Base-by-base conservation (phyloP, 1,284 basidiomycete species). In the Neolentinus lepideus region DNA sequence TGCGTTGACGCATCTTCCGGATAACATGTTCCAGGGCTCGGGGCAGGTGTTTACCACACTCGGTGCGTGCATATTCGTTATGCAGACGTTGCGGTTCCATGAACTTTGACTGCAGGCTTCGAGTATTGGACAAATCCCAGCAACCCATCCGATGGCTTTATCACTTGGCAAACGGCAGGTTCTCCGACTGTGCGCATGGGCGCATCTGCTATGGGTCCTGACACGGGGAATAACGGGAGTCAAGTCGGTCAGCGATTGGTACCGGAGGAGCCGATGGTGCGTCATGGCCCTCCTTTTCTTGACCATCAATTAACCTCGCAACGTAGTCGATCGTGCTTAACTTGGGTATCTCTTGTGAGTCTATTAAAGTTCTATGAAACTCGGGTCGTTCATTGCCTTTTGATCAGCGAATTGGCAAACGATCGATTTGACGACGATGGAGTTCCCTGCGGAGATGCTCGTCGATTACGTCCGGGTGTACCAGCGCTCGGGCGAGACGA, bases 91-190 rank as follows among this genome's bases (percentile, higher is more conserved):
- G 36, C 31, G 56, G 38, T n/a, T 26, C 8, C 52, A 43, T 48
- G 16, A 25, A 45, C 24, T 11, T 35, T 19, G 10, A 36, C 56
- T 55, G 43, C 69, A 76, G 84, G 84, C 19, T 84, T 90, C 61
- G 88, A 91, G 67, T 89, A 85, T 62, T 84, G 75, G 71, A 73
- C 79, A 8, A 77, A 89, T 64, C 79, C 79, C 1, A 68, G 72
- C 2, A 72, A 83, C 57, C 75, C 75, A 0, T 60, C 66, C 1
- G 76, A 79, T 16, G 84, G 84, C 0, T 86, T 76, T 64, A 79
- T 90, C 22, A 79, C 79, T 1, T 91, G 88, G 88, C 74, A 78
- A 62, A 74, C 76, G 16, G 75, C 83, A 57, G 83, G 81, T 8
- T 67, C 69, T 56, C 69, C 71, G n/a, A 74, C 75, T 4, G 76